Evolutionary conservation across 73 alveolate species (phyloP).

Genomic region (Tetrahymena borealis): DNA sequence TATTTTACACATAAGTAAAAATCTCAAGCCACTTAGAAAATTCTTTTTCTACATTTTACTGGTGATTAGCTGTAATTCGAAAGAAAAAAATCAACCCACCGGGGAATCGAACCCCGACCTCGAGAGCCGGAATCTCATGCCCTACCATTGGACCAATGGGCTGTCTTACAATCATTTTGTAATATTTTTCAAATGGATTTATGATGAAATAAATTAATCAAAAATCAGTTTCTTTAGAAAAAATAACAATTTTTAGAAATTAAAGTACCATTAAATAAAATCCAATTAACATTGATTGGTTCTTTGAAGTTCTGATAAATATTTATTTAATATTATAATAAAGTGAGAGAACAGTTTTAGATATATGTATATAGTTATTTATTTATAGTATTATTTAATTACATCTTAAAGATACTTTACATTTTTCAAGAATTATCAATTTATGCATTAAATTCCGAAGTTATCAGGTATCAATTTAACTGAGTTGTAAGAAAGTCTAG

Average conservation of each 20-base stretch:
- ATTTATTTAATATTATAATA: too few species aligned
- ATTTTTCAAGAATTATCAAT: not conserved
- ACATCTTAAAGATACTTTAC: not conserved
- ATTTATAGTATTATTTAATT: too few species aligned
- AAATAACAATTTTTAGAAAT: not conserved
- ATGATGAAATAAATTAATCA: not conserved
- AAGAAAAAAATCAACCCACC: conserved; percentile 31
- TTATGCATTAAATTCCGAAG: not conserved
- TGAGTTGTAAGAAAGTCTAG: not conserved
- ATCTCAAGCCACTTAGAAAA: not conserved
- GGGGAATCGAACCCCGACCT: conserved; percentile 41
- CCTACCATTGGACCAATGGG: conserved; percentile 42
- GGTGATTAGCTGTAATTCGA: not conserved
- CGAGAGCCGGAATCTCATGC: conserved; percentile 43
- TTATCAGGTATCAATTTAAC: not conserved
- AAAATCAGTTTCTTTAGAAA: not conserved
- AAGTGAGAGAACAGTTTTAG: too few species aligned
- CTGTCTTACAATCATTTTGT: not conserved
- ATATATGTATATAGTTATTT: not conserved
- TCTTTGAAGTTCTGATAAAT: too few species aligned
- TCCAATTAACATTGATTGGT: too few species aligned
- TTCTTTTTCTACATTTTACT: not conserved
- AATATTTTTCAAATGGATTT: not conserved
- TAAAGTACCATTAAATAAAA: not conserved
- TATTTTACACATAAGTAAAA: not conserved